These are phyloP conservation scores for Saccharomyces hybrid DNA, from an alignment of 1,139 yeast genomes.

Conservation along the genomic window DNA sequence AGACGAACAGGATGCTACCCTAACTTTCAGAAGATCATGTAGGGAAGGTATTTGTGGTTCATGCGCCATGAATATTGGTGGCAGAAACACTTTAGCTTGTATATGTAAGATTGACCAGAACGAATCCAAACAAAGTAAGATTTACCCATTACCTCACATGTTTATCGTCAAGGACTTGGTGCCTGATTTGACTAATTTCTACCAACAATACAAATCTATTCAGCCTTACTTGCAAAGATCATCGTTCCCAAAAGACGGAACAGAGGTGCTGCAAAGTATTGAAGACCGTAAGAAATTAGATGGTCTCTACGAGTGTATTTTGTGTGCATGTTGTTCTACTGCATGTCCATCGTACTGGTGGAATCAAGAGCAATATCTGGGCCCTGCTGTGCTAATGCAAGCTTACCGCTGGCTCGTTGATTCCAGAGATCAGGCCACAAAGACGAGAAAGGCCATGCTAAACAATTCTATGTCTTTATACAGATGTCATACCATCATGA, in stretches of 20 bases:
- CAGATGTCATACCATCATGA: slow-evolving; percentile 99
- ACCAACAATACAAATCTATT: slow-evolving; percentile 96
- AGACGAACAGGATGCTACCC: slow-evolving; percentile 91
- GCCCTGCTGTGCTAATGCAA: slow-evolving; percentile 98
- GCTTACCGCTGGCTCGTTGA: slow-evolving; percentile 98
- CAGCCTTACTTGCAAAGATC: slow-evolving; percentile 94
- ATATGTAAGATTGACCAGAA: slow-evolving; percentile 87
- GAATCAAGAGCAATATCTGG: slow-evolving; percentile 98
- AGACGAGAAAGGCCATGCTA: slow-evolving; percentile 75
- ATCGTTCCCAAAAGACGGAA: slow-evolving; percentile 76
- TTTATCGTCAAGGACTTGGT: slow-evolving; percentile 94
- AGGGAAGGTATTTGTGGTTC: slow-evolving; percentile 99
- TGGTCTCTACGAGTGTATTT: slow-evolving; percentile 93
- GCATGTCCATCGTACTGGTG: slow-evolving; percentile 99
- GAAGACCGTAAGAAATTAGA: slow-evolving; percentile 95
- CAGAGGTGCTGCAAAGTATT: slow-evolving; percentile 84
- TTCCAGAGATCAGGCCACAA: slow-evolving; percentile 88
- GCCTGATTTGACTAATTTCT: slow-evolving; percentile 94
- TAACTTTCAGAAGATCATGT: slow-evolving; percentile 96
- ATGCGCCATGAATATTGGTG: slow-evolving; percentile 99
- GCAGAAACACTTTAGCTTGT: slow-evolving; percentile 94
- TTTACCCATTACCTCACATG: slow-evolving; percentile 98
- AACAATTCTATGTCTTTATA: slow-evolving; percentile 96
- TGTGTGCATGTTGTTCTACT: slow-evolving; percentile 98
- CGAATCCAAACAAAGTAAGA: slow-evolving; percentile 65